Percentiles rank a stretch among this genome's conserved stretches.
These are phyloP conservation scores for Phaeosphaeriaceae sp. DNA, from an alignment of 2,329 filamentous ascomycete species.

Conservation along the genomic window DNA sequence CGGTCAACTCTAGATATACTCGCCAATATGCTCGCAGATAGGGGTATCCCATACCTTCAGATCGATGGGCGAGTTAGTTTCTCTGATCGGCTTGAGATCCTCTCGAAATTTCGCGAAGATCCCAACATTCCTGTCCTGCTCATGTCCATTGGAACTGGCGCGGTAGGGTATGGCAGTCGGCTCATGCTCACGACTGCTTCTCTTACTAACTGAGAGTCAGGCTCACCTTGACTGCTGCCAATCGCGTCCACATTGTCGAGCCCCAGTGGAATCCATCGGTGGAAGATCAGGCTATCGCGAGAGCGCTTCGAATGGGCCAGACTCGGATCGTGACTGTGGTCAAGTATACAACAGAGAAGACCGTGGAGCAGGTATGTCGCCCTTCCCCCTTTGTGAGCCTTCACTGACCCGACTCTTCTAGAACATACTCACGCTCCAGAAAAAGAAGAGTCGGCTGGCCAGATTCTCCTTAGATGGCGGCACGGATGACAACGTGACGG, in stretches of 20 bases:
- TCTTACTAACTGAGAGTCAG: conserved; percentile 29
- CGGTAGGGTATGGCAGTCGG: conserved; percentile 52
- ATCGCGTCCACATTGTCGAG: conserved; percentile 58
- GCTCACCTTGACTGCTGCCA: conserved; percentile 56
- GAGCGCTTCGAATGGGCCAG: conserved; percentile 25
- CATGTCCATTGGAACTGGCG: conserved; percentile 58
- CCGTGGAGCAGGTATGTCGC: conserved; percentile 45
- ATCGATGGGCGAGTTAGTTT: too few species aligned
- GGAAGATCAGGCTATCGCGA: conserved; percentile 52
- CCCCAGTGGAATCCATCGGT: conserved; percentile 56
- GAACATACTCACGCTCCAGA: too few species aligned
- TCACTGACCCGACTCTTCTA: too few species aligned
- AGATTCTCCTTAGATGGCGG: too few species aligned
- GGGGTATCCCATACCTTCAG: conserved; percentile 8
- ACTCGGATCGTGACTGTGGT: conserved; percentile 42
- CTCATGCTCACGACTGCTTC: background rate
- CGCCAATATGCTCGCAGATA: too few species aligned
- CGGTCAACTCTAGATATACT: too few species aligned
- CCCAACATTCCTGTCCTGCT: conserved; percentile 50
- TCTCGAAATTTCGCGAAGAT: conserved; percentile 50
- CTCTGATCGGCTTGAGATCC: too few species aligned
- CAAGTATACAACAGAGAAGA: conserved; percentile 46
- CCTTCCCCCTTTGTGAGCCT: too few species aligned
- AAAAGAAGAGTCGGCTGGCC: too few species aligned
- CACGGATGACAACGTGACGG: too few species aligned